A percentile compares a stretch with the other conserved stretches of the same genome.
Conservation (phyloP, 2,329 filamentous ascomycete genomes). For the Exophiala phaeomuriformis region DNA sequence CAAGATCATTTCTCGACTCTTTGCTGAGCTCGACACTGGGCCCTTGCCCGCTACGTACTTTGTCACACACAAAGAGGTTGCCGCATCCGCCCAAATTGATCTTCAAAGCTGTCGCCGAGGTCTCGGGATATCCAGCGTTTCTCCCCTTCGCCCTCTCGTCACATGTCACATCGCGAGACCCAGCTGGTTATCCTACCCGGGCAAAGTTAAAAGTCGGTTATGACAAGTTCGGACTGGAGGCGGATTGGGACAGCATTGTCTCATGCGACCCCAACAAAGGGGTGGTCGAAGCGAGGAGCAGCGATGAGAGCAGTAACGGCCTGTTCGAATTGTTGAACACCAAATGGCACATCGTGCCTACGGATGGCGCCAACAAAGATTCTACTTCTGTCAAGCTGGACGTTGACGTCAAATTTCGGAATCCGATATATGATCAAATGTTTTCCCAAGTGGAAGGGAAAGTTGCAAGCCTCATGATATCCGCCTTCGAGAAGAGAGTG, state of each 20-base stretch:
- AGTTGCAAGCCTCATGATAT: conserved; percentile 81
- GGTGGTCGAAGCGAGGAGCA: conserved; percentile 63
- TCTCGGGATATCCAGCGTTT: conserved; percentile 75
- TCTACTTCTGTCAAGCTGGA: conserved; percentile 67
- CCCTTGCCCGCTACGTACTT: conserved; percentile 45
- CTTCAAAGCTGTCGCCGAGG: conserved; percentile 80
- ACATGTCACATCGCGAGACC: conserved; percentile 67
- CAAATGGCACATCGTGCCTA: conserved; percentile 38
- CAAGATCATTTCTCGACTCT: conserved; percentile 23
- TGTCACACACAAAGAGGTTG: conserved; percentile 68
- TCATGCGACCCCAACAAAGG: conserved; percentile 62
- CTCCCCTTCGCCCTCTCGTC: conserved; percentile 84
- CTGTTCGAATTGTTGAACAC: conserved; percentile 42
- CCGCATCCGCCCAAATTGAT: conserved; percentile 64
- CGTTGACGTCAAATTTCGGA: conserved; percentile 78
- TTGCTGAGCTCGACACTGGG: conserved; percentile 24
- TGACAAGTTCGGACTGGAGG: conserved; percentile 60
- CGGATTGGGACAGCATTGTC: conserved; percentile 73
- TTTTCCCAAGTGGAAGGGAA: conserved; percentile 75
- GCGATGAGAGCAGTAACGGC: conserved; percentile 49
- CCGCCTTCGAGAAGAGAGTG: conserved; percentile 82
- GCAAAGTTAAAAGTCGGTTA: conserved; percentile 81
- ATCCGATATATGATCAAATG: conserved; percentile 77
- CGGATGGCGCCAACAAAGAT: conserved; percentile 30
- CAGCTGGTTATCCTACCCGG: conserved; percentile 53